Conservation (phyloP, 345 rosid species). For the Turnera subulata region DNA sequence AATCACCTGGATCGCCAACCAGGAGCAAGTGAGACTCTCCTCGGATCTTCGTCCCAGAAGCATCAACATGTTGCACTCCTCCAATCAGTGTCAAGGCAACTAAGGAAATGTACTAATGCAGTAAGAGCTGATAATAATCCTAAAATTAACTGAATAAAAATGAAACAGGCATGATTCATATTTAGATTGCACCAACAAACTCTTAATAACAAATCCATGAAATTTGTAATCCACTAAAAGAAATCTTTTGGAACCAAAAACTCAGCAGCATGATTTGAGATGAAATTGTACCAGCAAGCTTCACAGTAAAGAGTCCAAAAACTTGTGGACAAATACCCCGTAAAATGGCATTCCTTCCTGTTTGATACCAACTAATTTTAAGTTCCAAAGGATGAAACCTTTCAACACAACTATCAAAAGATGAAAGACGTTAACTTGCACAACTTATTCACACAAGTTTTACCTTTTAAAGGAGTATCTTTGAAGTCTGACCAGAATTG, state of each 20-base stretch:
- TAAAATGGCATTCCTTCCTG: conserved; percentile 88
- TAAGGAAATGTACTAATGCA: conserved; percentile 13
- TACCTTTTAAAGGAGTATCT: conserved; percentile 74
- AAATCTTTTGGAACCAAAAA: not conserved
- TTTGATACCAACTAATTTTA: not conserved
- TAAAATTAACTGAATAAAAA: too few relatives aligned
- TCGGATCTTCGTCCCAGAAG: conserved; percentile 90
- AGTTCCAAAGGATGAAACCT: not conserved
- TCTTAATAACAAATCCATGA: not conserved
- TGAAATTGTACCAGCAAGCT: conserved; percentile 70
- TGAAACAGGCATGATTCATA: not conserved
- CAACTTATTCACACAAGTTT: not conserved
- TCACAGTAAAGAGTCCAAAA: conserved; percentile 98
- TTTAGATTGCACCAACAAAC: not conserved
- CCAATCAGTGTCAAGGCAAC: conserved; percentile 91
- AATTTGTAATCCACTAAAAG: not conserved
- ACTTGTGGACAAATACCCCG: conserved; percentile 90
- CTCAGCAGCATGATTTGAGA: conserved; percentile 2
- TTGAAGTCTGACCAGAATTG: conserved; percentile 77
- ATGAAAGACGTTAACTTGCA: not conserved
- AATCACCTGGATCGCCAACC: conserved; percentile 90
- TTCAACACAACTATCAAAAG: not conserved
- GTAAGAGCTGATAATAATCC: not conserved
- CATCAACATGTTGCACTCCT: conserved; percentile 95
- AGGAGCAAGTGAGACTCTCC: conserved; percentile 98